Base-by-base conservation (phyloP, 768 basidiomycete genomes). In the Psilocybe subaeruginosa region DNA sequence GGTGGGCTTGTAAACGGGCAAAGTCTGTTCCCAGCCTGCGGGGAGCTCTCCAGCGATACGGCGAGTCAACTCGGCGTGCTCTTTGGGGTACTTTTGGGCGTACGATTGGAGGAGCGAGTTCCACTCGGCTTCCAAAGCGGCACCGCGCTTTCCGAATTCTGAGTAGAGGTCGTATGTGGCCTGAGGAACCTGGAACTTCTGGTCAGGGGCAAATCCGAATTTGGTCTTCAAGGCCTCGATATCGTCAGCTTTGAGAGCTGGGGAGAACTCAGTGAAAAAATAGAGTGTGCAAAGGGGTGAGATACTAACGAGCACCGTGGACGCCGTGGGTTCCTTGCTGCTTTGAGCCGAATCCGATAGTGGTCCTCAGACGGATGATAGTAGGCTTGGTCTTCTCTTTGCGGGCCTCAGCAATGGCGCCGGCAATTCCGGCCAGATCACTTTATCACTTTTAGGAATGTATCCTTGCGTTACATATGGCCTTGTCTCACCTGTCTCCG, bases 301-400 rank as follows among this genome's bases (percentile, higher is more conserved):
- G 33, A n/a, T 51, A 87, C 93, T 71, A 71, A 95, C 92, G 94
- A 76, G 94, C 74, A 66, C 96, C 95, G 75, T 98, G 96, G 63
- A 97, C 93, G 67, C 93, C 93, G 70, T 97, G 94, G 8, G 94
- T 95, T 63, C 96, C 96, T 74, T 94, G 90, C 72, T 88, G 84
- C 80, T 92, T 93, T 35, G 96, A 97, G 63, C 96, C 96, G 72
- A 84, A 97, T 43, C 96, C 96, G 64, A 98, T 98, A 48, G 90
- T 97, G 56, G 96, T 97, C 69, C 82, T 86, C 58, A 97, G 78
- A 62, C 87, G 83, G 74, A 97, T 92, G 66, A 98, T 81, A 39
- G 94, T 93, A 29, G 96, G 96, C 79, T 94, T 95, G 75, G 67
- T 81, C 73, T 82, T 91, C 71, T 89, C 89, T 73, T 82, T 78